Evolutionary conservation across 768 basidiomycete genomes (phyloP).

Genomic region (Leccinum incarnatum): DNA sequence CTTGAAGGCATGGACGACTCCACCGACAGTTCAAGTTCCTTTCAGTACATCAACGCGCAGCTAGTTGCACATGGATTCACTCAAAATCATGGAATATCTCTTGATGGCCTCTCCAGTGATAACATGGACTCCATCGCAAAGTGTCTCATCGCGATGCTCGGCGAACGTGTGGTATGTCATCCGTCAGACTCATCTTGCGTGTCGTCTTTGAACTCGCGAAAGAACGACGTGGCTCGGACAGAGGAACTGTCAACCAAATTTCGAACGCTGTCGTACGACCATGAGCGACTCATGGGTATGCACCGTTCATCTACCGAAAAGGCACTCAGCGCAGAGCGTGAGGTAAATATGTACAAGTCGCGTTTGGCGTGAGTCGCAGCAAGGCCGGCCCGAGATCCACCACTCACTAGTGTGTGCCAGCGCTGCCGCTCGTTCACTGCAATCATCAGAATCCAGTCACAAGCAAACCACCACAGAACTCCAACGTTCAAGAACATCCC

Average conservation of each 20-base stretch:
- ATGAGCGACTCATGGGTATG: slow-evolving; percentile 71
- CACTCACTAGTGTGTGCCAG: slow-evolving; percentile 33
- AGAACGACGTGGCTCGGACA: slow-evolving; percentile 77
- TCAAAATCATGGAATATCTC: slow-evolving; percentile 56
- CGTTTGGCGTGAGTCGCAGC: slow-evolving; percentile 58
- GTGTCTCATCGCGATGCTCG: slow-evolving; percentile 72
- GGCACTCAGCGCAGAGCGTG: slow-evolving; percentile 74
- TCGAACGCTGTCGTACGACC: slow-evolving; percentile 75
- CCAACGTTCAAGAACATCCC: slow-evolving; percentile 63
- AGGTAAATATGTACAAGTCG: slow-evolving; percentile 69
- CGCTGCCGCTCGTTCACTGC: slow-evolving; percentile 49
- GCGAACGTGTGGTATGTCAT: slow-evolving; percentile 69
- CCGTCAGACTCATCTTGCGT: neutral
- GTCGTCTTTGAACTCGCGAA: slow-evolving; percentile 14
- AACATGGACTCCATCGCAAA: slow-evolving; percentile 62
- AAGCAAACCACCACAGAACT: slow-evolving; percentile 70
- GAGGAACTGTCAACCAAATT: slow-evolving; percentile 75
- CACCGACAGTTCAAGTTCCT: slow-evolving; percentile 1
- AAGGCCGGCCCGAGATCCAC: neutral
- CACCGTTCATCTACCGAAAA: slow-evolving; percentile 56
- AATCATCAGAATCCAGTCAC: slow-evolving; percentile 60
- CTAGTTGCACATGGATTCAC: slow-evolving; percentile 80
- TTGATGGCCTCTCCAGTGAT: slow-evolving; percentile 59
- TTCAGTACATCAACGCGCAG: slow-evolving; percentile 81
- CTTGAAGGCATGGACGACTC: neutral